Evolutionary conservation across 768 basidiomycete genomes (phyloP), one percentile per base, ranked within the genome.

Genomic region (Lactifluus echinatus): DNA sequence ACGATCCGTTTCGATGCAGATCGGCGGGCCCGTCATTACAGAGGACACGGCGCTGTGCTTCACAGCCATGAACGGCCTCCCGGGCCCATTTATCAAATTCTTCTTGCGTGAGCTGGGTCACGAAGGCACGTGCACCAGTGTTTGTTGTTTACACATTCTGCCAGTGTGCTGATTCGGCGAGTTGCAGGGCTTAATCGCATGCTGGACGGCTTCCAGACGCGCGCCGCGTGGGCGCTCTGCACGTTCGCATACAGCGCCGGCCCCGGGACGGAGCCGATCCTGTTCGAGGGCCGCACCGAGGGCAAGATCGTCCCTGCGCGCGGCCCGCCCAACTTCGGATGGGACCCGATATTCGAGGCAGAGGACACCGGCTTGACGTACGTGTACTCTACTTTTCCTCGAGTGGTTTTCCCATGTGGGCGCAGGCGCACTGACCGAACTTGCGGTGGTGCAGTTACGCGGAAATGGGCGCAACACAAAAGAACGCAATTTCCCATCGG

Each of bases 1-100:
- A 37, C 31, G 46, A 31, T 23, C 33, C 4, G 15, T 33, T 39
- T n/a, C n/a, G 6, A 24, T 23, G 26, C 34, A 76, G 72, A 64
- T 84, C 10, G 75, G 76, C 31, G 76, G 76, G 0, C 76, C 83
- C 8, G 82, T 80, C 62, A 82, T 83, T 64, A 93, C 90, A 0
- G 92, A 99, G 73, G 96, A 99, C 68, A 99, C 96, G 0, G 93
- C 96, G 0, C 79, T 99, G 6, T 90, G 87, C 63, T 98, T 91
- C 66, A 81, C 84, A 59, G 93, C 96, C 0, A 74, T 98, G 17
- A 81, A 85, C 19, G 95, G 93, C 0, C 79, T 99, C 3, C 96
- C 96, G 2, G 96, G 96, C 0, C 95, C 95, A 0, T 99, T 95
- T 72, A 94, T 99, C 76, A 99, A 99, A 66, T 77, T 90, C 62